Percentiles rank a stretch among this genome's conserved stretches.
phyloP scores from a whole-genome alignment of 164 flowering plant species.

The grape (Vitis vinifera) region DNA sequence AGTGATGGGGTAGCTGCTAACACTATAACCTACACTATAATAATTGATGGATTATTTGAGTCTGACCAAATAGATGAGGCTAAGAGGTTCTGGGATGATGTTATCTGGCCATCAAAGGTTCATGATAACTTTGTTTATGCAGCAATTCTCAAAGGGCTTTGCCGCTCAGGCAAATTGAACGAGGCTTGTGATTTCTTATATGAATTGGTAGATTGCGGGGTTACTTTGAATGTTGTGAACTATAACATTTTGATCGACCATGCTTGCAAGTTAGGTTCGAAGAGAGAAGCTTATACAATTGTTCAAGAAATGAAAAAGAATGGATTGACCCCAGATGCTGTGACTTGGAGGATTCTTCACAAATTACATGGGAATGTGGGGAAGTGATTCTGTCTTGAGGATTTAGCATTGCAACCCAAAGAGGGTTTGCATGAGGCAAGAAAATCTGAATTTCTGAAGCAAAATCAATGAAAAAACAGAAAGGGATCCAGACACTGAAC shows the following conservation, averaged over 20 bases:
- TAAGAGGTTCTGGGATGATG: slow-evolving; percentile 77
- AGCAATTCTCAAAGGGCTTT: slow-evolving; percentile 82
- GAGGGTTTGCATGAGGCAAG: neutral
- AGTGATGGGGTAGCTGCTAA: slow-evolving; percentile 41
- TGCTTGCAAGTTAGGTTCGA: slow-evolving; percentile 73
- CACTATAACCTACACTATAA: slow-evolving; percentile 55
- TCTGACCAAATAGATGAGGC: slow-evolving; percentile 58
- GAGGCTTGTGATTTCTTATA: slow-evolving; percentile 86
- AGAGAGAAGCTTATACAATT: slow-evolving; percentile 73
- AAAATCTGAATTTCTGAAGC: too few relatives aligned
- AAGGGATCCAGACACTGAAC: too few relatives aligned
- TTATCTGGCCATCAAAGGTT: slow-evolving; percentile 80
- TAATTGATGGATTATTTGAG: slow-evolving; percentile 69
- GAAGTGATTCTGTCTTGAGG: slow-evolving; percentile 6
- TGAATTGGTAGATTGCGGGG: slow-evolving; percentile 79
- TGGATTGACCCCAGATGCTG: slow-evolving; percentile 78
- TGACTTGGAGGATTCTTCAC: slow-evolving; percentile 88
- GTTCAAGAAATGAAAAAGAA: slow-evolving; percentile 78
- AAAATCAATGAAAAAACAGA: too few relatives aligned
- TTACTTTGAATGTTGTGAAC: slow-evolving; percentile 58
- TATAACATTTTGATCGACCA: slow-evolving; percentile 74
- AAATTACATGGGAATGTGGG: slow-evolving; percentile 51
- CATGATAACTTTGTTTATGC: slow-evolving; percentile 90
- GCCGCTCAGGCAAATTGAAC: slow-evolving; percentile 46
- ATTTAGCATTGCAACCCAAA: slow-evolving; percentile 2